These are phyloP conservation scores for Microdochium trichocladiopsis DNA, from an alignment of 2,329 filamentous ascomycete species.

Conservation along the genomic window DNA sequence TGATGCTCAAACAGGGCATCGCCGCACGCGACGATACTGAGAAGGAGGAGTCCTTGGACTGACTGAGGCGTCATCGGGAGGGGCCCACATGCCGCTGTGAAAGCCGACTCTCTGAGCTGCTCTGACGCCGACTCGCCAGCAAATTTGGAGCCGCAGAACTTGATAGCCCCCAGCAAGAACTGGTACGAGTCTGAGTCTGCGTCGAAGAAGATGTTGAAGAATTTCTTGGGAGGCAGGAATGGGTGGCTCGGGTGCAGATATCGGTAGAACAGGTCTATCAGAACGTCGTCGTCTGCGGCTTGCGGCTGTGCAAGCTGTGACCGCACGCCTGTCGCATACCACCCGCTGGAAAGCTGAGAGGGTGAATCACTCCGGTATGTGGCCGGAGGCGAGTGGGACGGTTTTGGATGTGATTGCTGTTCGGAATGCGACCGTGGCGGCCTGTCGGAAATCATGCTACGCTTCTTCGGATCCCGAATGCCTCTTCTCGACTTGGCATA, in stretches of 20 bases:
- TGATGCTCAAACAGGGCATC: conserved; percentile 19
- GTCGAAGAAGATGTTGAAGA: conserved; percentile 20
- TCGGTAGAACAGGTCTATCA: conserved; percentile 14
- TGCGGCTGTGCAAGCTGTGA: neutral
- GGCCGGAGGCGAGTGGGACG: conserved; percentile 4
- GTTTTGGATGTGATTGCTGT: neutral
- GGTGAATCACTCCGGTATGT: neutral
- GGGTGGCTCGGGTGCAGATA: conserved; percentile 26
- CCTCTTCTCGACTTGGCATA: conserved; percentile 41
- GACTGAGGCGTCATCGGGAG: conserved; percentile 23
- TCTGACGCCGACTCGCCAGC: conserved; percentile 12
- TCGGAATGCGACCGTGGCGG: conserved; percentile 11
- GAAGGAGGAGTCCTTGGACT: conserved; percentile 23
- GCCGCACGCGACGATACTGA: conserved; percentile 21
- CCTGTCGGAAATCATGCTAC: conserved; percentile 21
- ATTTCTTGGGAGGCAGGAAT: conserved; percentile 23
- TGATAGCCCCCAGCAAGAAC: conserved; percentile 24
- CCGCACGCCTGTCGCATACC: neutral
- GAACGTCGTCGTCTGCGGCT: conserved; percentile 1
- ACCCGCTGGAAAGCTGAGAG: neutral
- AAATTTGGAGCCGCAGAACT: conserved; percentile 24
- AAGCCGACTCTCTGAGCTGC: conserved; percentile 22
- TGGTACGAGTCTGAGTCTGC: conserved; percentile 23
- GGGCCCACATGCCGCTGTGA: conserved; percentile 20
- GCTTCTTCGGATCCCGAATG: conserved; percentile 25